Conservation (phyloP, 2,329 filamentous ascomycete species). For the Aspergillus transmontanensis region DNA sequence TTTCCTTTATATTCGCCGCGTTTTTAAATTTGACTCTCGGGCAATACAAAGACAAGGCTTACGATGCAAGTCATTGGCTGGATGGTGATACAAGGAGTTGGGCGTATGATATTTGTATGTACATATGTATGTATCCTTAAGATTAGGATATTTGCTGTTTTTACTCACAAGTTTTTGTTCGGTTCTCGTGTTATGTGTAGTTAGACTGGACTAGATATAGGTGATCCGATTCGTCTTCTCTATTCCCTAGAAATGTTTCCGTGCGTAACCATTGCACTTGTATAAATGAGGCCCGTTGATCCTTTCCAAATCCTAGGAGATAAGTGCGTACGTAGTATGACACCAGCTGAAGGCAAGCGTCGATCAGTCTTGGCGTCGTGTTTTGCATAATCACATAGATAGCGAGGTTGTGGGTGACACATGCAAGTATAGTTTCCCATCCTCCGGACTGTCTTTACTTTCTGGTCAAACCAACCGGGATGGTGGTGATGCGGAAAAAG, state of each 20-base stretch:
- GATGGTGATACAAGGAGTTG: neutral
- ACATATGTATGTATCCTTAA: neutral
- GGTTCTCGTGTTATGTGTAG: neutral
- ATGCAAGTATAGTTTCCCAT: neutral
- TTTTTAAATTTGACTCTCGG: neutral
- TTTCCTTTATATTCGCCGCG: neutral
- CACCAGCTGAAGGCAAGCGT: neutral
- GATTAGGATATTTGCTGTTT: neutral
- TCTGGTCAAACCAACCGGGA: neutral
- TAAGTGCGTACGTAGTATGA: neutral
- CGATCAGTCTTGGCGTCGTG: conserved; percentile 11
- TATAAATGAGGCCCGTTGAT: conserved; percentile 13
- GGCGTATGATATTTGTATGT: neutral
- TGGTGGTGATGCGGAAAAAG: neutral
- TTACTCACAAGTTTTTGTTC: neutral
- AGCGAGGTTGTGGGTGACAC: neutral
- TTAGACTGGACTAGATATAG: neutral
- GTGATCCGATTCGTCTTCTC: neutral
- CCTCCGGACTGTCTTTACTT: neutral
- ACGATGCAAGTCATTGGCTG: neutral
- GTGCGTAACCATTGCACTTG: neutral
- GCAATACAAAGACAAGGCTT: neutral
- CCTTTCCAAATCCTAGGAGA: neutral
- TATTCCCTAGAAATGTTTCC: neutral
- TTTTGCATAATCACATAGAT: neutral